phyloP scores from a whole-genome alignment of 208 protist species.

The Trypanosoma platydactyli region DNA sequence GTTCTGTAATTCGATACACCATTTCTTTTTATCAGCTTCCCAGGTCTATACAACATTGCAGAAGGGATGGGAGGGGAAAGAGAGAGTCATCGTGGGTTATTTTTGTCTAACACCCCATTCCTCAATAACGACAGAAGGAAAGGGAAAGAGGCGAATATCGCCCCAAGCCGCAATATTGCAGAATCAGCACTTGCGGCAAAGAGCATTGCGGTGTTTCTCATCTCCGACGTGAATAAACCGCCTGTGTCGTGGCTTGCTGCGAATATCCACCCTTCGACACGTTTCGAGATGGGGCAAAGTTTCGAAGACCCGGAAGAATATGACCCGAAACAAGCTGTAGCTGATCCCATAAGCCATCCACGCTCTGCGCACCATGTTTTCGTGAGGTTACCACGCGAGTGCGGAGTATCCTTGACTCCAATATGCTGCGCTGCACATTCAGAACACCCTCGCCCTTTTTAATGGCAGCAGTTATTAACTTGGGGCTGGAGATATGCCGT shows the following conservation, averaged over 20 bases:
- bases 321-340: slow-evolving; percentile 65
- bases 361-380: slow-evolving; percentile 55
- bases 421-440: slow-evolving; percentile 55
- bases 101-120: too few species aligned
- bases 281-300: slow-evolving; percentile 44
- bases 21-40: background rate
- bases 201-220: slow-evolving; percentile 28
- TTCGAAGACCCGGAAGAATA: slow-evolving; percentile 66
- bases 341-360: slow-evolving; percentile 78
- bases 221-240: slow-evolving; percentile 51
- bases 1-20: background rate
- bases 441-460: slow-evolving; percentile 69
- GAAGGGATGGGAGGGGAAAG: background rate
- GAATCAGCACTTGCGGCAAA: background rate
- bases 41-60: background rate
- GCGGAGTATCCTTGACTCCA: slow-evolving; percentile 38
- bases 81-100: too few species aligned
- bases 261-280: slow-evolving; percentile 47
- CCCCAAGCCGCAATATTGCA: background rate
- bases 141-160: background rate
- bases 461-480: slow-evolving; percentile 66
- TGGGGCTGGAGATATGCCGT: slow-evolving; percentile 60
- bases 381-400: slow-evolving; percentile 35
- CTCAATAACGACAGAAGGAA: too few species aligned
- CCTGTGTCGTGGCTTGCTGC: slow-evolving; percentile 38